These are phyloP conservation scores for Ogataea angusta DNA, from an alignment of 805 yeast genomes.

Conservation along the genomic window DNA sequence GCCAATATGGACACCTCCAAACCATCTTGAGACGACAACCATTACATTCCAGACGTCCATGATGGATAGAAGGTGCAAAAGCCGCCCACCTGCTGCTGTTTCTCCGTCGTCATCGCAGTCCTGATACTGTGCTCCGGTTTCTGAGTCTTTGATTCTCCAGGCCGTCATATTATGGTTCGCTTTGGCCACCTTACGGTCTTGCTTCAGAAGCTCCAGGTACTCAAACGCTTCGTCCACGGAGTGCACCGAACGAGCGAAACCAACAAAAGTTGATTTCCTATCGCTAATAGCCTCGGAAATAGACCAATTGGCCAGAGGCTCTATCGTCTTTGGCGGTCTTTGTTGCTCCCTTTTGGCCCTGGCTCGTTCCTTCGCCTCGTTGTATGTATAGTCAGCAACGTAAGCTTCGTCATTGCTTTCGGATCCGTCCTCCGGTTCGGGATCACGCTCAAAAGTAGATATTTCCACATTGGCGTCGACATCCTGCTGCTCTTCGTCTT, in stretches of 20 bases:
- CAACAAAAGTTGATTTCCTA: constrained; percentile 82
- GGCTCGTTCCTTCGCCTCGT: constrained; percentile 29
- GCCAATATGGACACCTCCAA: constrained; percentile 86
- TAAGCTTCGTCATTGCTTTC: constrained; percentile 1
- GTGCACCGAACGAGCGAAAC: constrained; percentile 59
- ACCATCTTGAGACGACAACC: constrained; percentile 90
- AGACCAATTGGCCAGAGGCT: constrained; percentile 70
- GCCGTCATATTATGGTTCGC: constrained; percentile 85
- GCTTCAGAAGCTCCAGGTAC: constrained; percentile 48
- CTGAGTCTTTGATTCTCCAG: constrained; percentile 64
- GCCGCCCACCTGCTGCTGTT: constrained; percentile 88
- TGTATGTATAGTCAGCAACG: constrained; percentile 21
- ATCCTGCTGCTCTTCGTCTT: constrained; percentile 28
- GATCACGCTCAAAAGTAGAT: neutral
- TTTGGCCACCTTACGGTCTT: constrained; percentile 62
- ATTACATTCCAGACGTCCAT: constrained; percentile 83
- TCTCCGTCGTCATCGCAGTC: constrained; percentile 98
- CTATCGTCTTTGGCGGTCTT: constrained; percentile 19
- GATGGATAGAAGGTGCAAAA: constrained; percentile 68
- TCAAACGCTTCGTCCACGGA: constrained; percentile 66
- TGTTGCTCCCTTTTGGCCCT: constrained; percentile 15
- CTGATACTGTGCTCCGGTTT: constrained; percentile 56
- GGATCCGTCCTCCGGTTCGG: neutral
- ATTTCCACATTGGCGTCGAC: constrained; percentile 16
- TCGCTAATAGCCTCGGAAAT: constrained; percentile 76